Evolutionary conservation across 192 early-diverging fungal species (phyloP), one percentile per base, ranked within the genome.

Genomic region (Diversispora eburnea): DNA sequence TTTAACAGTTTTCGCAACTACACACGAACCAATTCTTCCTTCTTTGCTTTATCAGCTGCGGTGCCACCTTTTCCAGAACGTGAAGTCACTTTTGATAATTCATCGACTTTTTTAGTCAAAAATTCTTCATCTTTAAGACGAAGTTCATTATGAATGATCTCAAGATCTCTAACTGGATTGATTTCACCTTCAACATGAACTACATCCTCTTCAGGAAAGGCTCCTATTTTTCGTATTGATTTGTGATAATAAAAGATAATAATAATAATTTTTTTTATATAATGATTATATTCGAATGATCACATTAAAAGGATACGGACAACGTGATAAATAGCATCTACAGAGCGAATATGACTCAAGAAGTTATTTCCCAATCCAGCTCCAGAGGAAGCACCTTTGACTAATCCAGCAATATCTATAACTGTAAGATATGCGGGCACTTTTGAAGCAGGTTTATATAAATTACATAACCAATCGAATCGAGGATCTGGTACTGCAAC

Each of bases 371-470:
- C 92, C 49, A 94, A 82, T 33, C 92, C 92, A 54, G 85, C 88
- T 45, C 92, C 92, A 10, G 84, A 80, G 15, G 91, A 77, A 43
- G 92, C 92, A 70, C 93, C 93, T 83, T 94, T 96, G n/a, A 99
- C 95, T 51, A 99, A 85, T 20, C 97, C 97, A 73, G 97, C 97
- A 84, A 99, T 99, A 83, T 99, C 97, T 70, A 93, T 95, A 49
- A 95, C 91, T 4, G 94, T 94, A 72, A 99, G 87, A 84, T 87
- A 92, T 10, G 92, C 91, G 33, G 91, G 91, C 19, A 91, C 84
- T 62, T 84, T 85, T 55, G 77, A 85, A 20, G 83, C 74, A 8
- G 91, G 88, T 79, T 89, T 88, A 80, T 89, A 93, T 73, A 86
- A 82, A 33, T 84, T 75, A 65, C 81, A 81, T 60, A 92, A 87